Base-by-base conservation (phyloP, 2,329 filamentous ascomycete species). In the Aspergillus quadricinctus region DNA sequence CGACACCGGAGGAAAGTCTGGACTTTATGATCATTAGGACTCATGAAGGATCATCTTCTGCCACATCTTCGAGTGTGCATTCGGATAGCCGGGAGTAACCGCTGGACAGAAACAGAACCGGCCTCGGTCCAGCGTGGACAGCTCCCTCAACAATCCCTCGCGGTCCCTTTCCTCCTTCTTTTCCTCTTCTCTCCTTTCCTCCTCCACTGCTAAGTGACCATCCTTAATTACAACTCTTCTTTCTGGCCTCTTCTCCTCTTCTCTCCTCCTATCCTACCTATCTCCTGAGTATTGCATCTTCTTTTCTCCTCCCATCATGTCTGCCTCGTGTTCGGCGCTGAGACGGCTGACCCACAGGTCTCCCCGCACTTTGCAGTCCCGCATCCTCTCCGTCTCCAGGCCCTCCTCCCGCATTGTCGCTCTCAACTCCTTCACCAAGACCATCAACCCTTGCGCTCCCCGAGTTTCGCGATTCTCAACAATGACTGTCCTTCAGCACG, bases 331-430 rank as follows among this genome's bases (percentile, higher is more conserved):
- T 64, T 72, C 72, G 65, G 71, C 72, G 56, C 65, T 76, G 61
- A 72, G 72, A 71, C 71, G 74, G 64, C 63, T 75, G 67, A 73
- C 73, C 70, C 69, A 71, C 66, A 69, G 72, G 61, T 65, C 69
- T 68, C 72, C 68, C 61, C 72, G 69, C 67, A 75, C 73, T 64
- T 78, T 79, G 60, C 78, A 77, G 60, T 72, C 75, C 65, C 78
- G 77, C 57, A 73, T 78, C 62, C 84, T 69, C 55, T 63, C 69
- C 63, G 60, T 68, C 65, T 72, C 70, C 61, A 70, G 67, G 66
- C 59, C 66, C 48, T 65, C 66, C 48, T 55, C 54, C 17, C 57
- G 57, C 31, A 25, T 62, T 45, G 50, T 57, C 50, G 52, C 54
- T 53, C 54, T 53, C 56, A 61, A 57, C 55, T 57, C 56, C 50